phyloP scores from a whole-genome alignment of 768 basidiomycete species.

The Terana coerulea region DNA sequence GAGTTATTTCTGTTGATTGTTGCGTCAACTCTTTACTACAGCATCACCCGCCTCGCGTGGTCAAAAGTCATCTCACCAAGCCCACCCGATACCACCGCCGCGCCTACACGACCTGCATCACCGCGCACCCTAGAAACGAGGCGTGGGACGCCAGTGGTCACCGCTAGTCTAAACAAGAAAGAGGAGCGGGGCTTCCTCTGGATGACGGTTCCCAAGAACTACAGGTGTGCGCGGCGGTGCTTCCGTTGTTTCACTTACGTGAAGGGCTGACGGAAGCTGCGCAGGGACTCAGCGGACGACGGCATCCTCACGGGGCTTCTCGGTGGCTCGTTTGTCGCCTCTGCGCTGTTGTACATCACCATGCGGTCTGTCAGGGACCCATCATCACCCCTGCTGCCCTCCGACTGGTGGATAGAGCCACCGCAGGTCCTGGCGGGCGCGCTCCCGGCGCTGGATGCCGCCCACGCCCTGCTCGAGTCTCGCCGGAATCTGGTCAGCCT shows the following conservation, averaged over 20 bases:
- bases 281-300: slow-evolving; percentile 78
- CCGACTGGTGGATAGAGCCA: slow-evolving; percentile 75
- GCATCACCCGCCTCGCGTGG: slow-evolving; percentile 56
- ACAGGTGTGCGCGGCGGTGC: slow-evolving; percentile 47
- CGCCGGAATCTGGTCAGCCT: slow-evolving; percentile 77
- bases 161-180: slow-evolving; percentile 30
- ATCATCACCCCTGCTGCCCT: slow-evolving; percentile 37
- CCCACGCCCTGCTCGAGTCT: slow-evolving; percentile 57
- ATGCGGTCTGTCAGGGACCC: slow-evolving; percentile 28
- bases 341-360: slow-evolving; percentile 59
- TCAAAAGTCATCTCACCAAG: slow-evolving; percentile 20
- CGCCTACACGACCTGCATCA: slow-evolving; percentile 27
- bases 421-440: slow-evolving; percentile 53
- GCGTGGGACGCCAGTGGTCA: slow-evolving; percentile 28
- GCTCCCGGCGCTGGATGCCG: slow-evolving; percentile 38
- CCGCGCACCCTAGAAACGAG: slow-evolving; percentile 44
- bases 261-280: neutral
- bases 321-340: slow-evolving; percentile 78
- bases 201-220: slow-evolving; percentile 91
- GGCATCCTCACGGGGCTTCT: slow-evolving; percentile 81
- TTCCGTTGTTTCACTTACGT: neutral
- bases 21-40: slow-evolving; percentile 54
- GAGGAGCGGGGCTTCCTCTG: slow-evolving; percentile 69
- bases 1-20: slow-evolving; percentile 57
- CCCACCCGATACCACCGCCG: slow-evolving; percentile 11